phyloP scores from a whole-genome alignment of 1,284 basidiomycete species.

The Microstroma glucosiphilum region DNA sequence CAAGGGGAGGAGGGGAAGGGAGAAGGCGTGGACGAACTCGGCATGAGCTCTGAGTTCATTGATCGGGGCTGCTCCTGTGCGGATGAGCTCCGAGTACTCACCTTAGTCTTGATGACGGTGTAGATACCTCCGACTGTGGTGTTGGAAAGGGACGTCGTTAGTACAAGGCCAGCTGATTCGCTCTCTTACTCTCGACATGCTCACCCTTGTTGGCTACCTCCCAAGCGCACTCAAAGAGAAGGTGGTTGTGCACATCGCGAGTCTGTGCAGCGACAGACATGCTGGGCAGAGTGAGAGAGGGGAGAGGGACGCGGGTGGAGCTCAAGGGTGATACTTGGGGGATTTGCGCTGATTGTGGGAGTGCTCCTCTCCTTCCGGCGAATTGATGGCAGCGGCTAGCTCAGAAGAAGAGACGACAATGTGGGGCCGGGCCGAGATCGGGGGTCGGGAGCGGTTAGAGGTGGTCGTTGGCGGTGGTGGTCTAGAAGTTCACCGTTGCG shows the following conservation, averaged over 20 bases:
- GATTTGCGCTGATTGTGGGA: no score
- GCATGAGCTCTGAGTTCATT: neutral
- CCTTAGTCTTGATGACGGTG: conserved; percentile 98
- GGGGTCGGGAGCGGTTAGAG: no score
- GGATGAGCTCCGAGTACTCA: conserved; percentile 40
- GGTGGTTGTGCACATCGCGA: conserved; percentile 40
- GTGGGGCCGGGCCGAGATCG: no score
- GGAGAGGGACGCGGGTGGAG: no score
- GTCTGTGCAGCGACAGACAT: conserved; percentile 11
- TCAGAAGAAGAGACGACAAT: no score
- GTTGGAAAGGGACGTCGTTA: neutral
- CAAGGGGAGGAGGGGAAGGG: conserved; percentile 40
- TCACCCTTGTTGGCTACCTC: conserved; percentile 44
- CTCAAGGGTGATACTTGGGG: no score
- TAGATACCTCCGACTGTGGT: conserved; percentile 84
- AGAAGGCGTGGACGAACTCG: conserved; percentile 52
- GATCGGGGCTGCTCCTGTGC: neutral
- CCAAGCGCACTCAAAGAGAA: conserved; percentile 47
- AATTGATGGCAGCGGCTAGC: no score
- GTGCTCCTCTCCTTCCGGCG: no score
- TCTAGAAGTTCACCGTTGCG: no score
- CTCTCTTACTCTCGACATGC: neutral
- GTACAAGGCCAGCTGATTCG: neutral
- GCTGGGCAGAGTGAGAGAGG: neutral
- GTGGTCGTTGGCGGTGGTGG: no score